Conservation (phyloP, 257 asterid genomes). For the Solanum dulcamara region DNA sequence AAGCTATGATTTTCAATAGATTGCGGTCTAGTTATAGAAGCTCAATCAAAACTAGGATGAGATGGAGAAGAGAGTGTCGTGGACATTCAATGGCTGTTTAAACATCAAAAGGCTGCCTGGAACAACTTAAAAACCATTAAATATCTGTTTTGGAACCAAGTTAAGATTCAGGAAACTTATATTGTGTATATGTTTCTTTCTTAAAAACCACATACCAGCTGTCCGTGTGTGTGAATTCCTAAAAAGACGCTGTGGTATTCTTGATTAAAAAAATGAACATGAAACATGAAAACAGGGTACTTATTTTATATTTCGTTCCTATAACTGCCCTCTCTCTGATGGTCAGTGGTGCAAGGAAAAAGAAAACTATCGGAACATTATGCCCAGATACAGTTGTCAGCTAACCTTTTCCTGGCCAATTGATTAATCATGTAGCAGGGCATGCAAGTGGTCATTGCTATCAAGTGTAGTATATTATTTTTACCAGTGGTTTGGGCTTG, state of each 20-base stretch:
- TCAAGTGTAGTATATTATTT: neutral
- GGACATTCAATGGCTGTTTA: neutral
- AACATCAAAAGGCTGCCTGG: neutral
- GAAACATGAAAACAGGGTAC: neutral
- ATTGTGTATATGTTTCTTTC: neutral
- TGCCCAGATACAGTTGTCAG: neutral
- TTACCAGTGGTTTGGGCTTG: too few species aligned
- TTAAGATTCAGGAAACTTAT: neutral
- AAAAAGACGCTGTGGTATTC: neutral
- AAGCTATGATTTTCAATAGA: neutral
- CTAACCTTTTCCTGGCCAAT: neutral
- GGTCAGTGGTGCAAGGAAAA: neutral
- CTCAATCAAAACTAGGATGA: neutral
- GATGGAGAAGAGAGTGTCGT: neutral
- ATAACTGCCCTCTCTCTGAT: neutral
- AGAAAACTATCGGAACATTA: neutral
- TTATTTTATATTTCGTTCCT: neutral
- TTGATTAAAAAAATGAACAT: neutral
- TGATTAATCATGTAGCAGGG: neutral
- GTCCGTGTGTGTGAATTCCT: neutral
- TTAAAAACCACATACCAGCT: too few species aligned
- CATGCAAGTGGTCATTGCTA: neutral
- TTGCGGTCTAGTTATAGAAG: neutral
- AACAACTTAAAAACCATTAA: neutral
- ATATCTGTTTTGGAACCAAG: neutral